Percentiles rank a stretch among this genome's conserved stretches.
phyloP scores from a whole-genome alignment of 202 grass and related monocot genomes.

The Schoenoplectus triqueter region DNA sequence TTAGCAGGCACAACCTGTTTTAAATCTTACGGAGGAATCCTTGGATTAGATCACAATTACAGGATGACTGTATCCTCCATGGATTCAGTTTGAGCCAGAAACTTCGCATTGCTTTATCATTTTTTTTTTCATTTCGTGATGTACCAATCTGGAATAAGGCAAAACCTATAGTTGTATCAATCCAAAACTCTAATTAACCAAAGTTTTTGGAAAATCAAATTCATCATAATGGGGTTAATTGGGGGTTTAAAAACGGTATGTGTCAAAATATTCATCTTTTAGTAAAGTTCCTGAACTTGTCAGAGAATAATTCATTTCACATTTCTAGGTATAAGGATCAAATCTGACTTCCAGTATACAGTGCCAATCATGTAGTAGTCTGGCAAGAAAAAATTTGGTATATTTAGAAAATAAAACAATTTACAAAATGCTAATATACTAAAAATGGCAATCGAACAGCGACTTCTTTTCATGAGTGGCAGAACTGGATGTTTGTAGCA shows the following conservation, averaged over 20 bases:
- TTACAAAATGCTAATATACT: not conserved
- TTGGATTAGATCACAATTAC: not conserved
- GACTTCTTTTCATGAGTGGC: too few species aligned
- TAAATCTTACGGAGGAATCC: not conserved
- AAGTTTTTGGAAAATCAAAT: not conserved
- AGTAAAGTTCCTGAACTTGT: not conserved
- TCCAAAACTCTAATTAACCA: not conserved
- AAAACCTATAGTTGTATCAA: not conserved
- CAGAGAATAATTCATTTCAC: too few species aligned
- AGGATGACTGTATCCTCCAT: not conserved
- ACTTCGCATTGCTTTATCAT: not conserved
- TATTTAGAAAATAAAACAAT: not conserved
- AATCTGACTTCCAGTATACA: conserved; percentile 8
- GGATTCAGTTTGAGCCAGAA: not conserved
- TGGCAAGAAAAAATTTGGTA: not conserved
- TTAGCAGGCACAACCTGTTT: not conserved
- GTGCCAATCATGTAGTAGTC: not conserved
- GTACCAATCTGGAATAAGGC: too few species aligned
- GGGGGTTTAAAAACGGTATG: not conserved
- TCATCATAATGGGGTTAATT: not conserved
- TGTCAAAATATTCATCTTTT: not conserved
- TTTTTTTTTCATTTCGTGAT: too few species aligned
- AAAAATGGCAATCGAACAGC: not conserved
- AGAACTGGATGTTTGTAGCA: too few species aligned
- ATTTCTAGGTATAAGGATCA: not conserved